These are phyloP conservation scores for Purpureocillium lavendulum DNA, from an alignment of 2,329 filamentous ascomycete species.

Conservation along the genomic window DNA sequence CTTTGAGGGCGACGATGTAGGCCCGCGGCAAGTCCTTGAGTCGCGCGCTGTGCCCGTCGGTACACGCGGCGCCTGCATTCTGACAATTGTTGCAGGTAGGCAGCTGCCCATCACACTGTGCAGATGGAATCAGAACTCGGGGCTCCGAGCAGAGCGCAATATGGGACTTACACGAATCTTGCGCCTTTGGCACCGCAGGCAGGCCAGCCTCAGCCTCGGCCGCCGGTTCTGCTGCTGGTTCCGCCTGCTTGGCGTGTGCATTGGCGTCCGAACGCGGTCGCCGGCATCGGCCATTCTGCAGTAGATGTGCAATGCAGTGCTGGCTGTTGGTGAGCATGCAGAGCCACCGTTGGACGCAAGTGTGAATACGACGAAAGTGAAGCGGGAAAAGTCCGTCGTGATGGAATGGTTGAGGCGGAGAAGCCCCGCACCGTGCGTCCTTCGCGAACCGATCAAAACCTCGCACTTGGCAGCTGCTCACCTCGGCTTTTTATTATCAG, in stretches of 20 bases:
- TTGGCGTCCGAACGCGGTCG: background rate
- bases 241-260: conserved; percentile 5
- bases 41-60: conserved; percentile 33
- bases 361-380: too few species aligned
- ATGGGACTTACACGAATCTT: conserved; percentile 37
- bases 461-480: too few species aligned
- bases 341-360: too few species aligned
- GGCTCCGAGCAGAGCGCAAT: too few species aligned
- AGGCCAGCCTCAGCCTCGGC: conserved; percentile 19
- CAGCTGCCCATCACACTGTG: conserved; percentile 33
- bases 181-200: conserved; percentile 33
- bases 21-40: conserved; percentile 31
- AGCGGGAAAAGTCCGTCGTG: too few species aligned
- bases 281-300: conserved; percentile 9
- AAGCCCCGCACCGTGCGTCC: too few species aligned
- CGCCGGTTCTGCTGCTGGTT: conserved; percentile 14
- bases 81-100: conserved; percentile 34
- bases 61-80: conserved; percentile 30
- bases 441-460: too few species aligned
- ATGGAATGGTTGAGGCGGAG: too few species aligned
- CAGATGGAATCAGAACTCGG: background rate
- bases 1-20: conserved; percentile 16
- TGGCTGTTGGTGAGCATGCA: too few species aligned
- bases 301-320: too few species aligned
- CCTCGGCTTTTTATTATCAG: too few species aligned